Percentiles rank a stretch among this genome's conserved stretches.
These are phyloP conservation scores for Fusarium annulatum DNA, from an alignment of 2,329 filamentous ascomycete genomes.

Conservation along the genomic window DNA sequence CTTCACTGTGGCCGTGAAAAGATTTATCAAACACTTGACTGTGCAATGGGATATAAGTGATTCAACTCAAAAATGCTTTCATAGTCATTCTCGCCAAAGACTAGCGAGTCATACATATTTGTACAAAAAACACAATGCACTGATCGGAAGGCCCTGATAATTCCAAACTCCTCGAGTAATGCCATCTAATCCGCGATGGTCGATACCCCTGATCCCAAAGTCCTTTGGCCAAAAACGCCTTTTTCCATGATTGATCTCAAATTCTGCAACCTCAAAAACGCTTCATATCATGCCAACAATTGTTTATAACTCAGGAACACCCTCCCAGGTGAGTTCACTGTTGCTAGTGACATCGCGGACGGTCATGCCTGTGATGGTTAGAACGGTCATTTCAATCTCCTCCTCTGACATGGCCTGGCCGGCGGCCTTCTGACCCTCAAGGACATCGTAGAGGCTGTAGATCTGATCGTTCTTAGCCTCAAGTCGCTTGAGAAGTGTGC, in stretches of 20 bases:
- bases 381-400: constrained; percentile 72
- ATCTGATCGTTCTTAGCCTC: constrained; percentile 83
- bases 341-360: constrained; percentile 53
- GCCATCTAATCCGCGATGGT: constrained; percentile 39
- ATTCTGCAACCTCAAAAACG: constrained; percentile 23
- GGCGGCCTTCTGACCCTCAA: constrained; percentile 79
- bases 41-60: constrained; percentile 8
- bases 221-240: constrained; percentile 40
- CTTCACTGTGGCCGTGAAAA: neutral
- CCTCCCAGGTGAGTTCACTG: constrained; percentile 57
- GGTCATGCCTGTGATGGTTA: constrained; percentile 62
- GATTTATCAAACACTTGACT: neutral
- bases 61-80: constrained; percentile 36
- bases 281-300: constrained; percentile 11
- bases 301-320: constrained; percentile 48
- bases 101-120: constrained; percentile 37
- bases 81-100: constrained; percentile 37
- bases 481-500: constrained; percentile 69
- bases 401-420: constrained; percentile 72
- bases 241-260: constrained; percentile 34
- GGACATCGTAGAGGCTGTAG: constrained; percentile 84
- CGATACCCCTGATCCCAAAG: constrained; percentile 31
- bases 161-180: constrained; percentile 41
- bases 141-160: constrained; percentile 19
- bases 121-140: constrained; percentile 35